These are phyloP conservation scores for Geotrichum reessii DNA, from an alignment of 1,139 yeast species.

Conservation along the genomic window DNA sequence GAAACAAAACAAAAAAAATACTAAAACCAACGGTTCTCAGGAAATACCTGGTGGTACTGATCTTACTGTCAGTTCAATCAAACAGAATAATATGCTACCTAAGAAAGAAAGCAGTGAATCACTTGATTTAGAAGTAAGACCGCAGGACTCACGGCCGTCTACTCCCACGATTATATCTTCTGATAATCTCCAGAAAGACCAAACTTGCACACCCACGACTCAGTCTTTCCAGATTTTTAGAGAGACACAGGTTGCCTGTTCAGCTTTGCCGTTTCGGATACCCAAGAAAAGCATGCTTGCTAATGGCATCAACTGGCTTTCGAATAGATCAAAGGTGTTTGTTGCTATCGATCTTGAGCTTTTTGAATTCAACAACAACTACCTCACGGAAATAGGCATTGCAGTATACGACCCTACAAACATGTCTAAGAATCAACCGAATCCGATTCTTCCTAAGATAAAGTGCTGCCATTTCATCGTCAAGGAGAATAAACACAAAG, in stretches of 20 bases:
- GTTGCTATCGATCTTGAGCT: slow-evolving; percentile 61
- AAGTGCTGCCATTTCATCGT: slow-evolving; percentile 48
- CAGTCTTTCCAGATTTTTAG: neutral
- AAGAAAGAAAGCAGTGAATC: neutral
- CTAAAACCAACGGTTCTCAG: neutral
- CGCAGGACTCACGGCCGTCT: neutral
- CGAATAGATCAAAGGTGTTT: slow-evolving; percentile 14
- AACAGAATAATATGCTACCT: neutral
- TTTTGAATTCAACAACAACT: slow-evolving; percentile 45
- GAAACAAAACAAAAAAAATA: neutral
- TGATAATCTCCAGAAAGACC: neutral
- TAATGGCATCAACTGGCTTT: slow-evolving; percentile 4
- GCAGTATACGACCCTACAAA: slow-evolving; percentile 56
- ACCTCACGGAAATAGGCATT: slow-evolving; percentile 63
- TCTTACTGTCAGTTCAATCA: neutral
- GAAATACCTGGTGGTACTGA: neutral
- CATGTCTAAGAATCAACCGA: neutral
- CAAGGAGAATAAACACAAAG: slow-evolving; percentile 42
- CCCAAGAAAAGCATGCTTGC: neutral
- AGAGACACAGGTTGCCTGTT: neutral
- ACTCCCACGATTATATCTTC: neutral
- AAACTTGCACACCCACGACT: neutral
- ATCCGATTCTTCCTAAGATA: slow-evolving; percentile 16
- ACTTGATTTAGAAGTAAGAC: neutral
- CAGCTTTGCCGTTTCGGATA: neutral